phyloP scores from a whole-genome alignment of 2,329 filamentous ascomycete species.

The Trichoderma atrobrunneum region DNA sequence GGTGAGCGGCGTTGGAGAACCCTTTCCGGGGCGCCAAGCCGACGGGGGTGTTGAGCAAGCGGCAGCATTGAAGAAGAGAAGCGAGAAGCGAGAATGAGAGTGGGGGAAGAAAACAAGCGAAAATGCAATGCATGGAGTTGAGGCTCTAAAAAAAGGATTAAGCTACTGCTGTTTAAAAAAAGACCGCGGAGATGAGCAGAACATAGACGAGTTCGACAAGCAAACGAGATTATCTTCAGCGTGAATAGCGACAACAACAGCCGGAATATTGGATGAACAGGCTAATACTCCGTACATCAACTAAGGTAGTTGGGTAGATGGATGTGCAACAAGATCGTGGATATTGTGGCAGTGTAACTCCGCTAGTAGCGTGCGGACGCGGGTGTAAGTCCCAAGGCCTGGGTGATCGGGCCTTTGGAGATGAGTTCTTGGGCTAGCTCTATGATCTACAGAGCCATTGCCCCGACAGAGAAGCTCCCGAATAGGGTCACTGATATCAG shows the following conservation, averaged over 20 bases:
- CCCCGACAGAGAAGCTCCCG: neutral
- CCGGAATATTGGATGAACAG: neutral
- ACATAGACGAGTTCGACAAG: neutral
- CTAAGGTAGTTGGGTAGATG: neutral
- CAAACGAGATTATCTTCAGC: neutral
- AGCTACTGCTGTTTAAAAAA: neutral
- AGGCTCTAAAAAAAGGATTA: neutral
- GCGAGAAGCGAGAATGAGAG: neutral
- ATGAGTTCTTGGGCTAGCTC: neutral
- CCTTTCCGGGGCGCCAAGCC: neutral
- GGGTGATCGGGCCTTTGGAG: slow-evolving; percentile 1
- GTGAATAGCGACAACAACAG: neutral
- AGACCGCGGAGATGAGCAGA: neutral
- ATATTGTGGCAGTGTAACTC: neutral
- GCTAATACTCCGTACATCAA: neutral
- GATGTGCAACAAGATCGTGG: neutral
- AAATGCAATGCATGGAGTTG: neutral
- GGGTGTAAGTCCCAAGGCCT: neutral
- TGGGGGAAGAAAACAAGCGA: neutral
- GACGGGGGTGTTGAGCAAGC: neutral
- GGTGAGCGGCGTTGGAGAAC: neutral
- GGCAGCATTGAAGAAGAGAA: neutral
- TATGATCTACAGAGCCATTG: neutral
- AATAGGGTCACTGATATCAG: neutral
- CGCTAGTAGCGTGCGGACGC: slow-evolving; percentile 1